phyloP scores from a whole-genome alignment of 768 basidiomycete species.

The Trametes cubensis region DNA sequence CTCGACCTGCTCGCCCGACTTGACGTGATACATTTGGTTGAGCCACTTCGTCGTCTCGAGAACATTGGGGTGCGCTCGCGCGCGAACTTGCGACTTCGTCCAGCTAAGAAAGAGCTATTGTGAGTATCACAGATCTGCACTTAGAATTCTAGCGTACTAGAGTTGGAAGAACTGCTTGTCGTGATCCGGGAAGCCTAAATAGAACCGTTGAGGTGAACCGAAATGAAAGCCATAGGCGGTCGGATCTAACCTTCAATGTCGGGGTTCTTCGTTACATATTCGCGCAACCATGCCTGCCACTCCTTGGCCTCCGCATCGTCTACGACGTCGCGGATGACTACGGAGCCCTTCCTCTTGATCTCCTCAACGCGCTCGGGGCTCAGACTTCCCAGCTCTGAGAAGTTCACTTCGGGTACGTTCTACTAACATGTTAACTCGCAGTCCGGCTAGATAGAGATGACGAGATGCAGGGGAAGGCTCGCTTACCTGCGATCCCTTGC shows the following conservation, averaged over 20 bases:
- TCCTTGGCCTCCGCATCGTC: conserved; percentile 53
- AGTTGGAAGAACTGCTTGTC: conserved; percentile 76
- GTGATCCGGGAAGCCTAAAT: conserved; percentile 53
- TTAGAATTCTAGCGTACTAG: conserved; percentile 48
- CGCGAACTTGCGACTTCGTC: conserved; percentile 62
- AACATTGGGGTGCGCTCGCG: conserved; percentile 68
- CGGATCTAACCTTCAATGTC: conserved; percentile 50
- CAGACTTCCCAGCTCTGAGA: conserved; percentile 53
- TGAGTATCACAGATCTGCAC: too few species aligned
- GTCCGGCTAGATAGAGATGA: neutral
- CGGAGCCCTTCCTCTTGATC: conserved; percentile 57
- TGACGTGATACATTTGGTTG: conserved; percentile 62
- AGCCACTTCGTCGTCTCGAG: conserved; percentile 59
- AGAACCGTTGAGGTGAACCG: neutral
- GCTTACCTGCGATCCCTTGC: conserved; percentile 53
- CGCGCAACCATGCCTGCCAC: conserved; percentile 61
- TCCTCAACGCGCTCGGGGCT: conserved; percentile 46
- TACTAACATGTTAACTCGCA: conserved; percentile 28
- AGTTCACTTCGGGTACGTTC: conserved; percentile 66
- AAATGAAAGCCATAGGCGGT: too few species aligned
- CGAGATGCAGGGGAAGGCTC: neutral
- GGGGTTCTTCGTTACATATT: conserved; percentile 61
- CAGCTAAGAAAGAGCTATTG: conserved; percentile 37
- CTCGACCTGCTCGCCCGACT: conserved; percentile 41
- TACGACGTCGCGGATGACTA: conserved; percentile 66